Conservation (phyloP, 306 rosid genomes). For the Pyrus bretschneideri region DNA sequence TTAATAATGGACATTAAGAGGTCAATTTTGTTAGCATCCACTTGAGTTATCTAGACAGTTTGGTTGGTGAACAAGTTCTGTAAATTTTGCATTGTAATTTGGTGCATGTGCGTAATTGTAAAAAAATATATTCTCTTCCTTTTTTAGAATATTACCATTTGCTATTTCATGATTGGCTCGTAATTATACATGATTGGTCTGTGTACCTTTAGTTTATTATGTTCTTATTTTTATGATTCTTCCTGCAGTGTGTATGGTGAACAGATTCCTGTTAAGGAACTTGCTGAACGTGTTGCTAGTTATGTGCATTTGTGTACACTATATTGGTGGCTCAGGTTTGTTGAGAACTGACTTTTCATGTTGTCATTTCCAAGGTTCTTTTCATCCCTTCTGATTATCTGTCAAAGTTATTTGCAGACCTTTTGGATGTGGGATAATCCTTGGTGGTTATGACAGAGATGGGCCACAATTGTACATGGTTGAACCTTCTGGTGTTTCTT, state of each 20-base stretch:
- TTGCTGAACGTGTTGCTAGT: constrained; percentile 94
- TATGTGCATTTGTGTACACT: constrained; percentile 96
- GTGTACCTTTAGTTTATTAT: background rate
- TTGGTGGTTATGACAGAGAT: constrained; percentile 97
- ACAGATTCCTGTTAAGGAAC: constrained; percentile 86
- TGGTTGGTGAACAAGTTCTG: background rate
- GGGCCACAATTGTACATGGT: constrained; percentile 97
- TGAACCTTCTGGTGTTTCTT: constrained; percentile 93
- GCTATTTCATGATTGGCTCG: background rate
- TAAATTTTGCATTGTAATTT: background rate
- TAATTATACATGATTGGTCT: background rate
- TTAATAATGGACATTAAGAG: background rate
- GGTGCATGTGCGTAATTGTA: background rate
- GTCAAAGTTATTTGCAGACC: constrained; percentile 51
- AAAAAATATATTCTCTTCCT: background rate
- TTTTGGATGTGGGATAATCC: constrained; percentile 94
- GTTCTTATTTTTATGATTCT: background rate
- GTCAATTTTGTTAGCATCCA: background rate
- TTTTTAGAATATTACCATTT: background rate
- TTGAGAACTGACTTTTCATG: background rate
- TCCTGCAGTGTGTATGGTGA: constrained; percentile 76
- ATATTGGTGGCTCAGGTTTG: constrained; percentile 98
- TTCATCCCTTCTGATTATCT: constrained; percentile 11
- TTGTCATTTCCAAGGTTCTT: constrained; percentile 18
- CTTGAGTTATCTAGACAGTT: background rate